Conservation (phyloP, 768 basidiomycete species). For the Mycena polygramma region DNA sequence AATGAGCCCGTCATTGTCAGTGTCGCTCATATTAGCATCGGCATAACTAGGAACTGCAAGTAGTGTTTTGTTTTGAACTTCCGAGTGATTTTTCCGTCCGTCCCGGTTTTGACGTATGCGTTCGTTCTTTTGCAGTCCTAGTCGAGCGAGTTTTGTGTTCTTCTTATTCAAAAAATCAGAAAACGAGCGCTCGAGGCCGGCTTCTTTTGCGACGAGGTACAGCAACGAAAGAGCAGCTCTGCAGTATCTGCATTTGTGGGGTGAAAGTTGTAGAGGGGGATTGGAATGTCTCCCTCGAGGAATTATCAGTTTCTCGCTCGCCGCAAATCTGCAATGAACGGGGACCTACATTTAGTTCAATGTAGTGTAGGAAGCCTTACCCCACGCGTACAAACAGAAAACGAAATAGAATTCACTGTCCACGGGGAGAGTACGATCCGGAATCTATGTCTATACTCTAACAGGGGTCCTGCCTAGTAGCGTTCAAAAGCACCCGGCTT, state of each 20-base stretch:
- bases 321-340: background rate
- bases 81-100: slow-evolving; percentile 5
- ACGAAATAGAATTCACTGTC: too few species aligned
- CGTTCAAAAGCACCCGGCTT: too few species aligned
- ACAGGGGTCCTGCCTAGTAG: too few species aligned
- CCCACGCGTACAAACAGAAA: too few species aligned
- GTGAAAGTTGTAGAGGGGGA: background rate
- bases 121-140: slow-evolving; percentile 21
- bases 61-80: background rate
- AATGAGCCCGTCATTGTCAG: too few species aligned
- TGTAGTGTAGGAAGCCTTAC: too few species aligned
- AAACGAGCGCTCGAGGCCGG: slow-evolving; percentile 23
- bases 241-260: background rate
- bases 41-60: slow-evolving; percentile 11
- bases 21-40: slow-evolving; percentile 14
- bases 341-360: background rate
- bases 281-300: background rate
- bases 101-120: background rate
- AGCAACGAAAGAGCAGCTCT: slow-evolving; percentile 4
- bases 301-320: too few species aligned
- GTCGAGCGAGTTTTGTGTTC: slow-evolving; percentile 19
- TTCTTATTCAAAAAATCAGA: slow-evolving; percentile 32
- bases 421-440: too few species aligned
- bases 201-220: slow-evolving; percentile 22
- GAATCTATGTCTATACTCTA: too few species aligned